phyloP scores from a whole-genome alignment of 805 yeast species.

The Cyberlindnera maclurae region DNA sequence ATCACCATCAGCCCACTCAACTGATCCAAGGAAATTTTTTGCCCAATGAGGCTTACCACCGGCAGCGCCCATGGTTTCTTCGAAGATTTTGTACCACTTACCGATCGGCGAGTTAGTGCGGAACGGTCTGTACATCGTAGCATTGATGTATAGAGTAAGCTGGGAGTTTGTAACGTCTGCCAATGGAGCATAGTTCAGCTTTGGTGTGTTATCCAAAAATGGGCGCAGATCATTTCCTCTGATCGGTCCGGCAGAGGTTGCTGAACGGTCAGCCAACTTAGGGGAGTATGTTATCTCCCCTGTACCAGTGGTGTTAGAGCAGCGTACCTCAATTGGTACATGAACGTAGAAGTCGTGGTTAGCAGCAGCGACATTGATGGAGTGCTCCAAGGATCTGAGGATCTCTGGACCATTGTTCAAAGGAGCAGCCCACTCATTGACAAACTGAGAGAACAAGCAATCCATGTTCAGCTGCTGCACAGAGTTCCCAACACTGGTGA shows the following conservation, averaged over 20 bases:
- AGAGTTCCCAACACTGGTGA: constrained; percentile 66
- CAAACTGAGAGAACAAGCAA: constrained; percentile 89
- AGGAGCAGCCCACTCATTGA: constrained; percentile 97
- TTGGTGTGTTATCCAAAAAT: constrained; percentile 72
- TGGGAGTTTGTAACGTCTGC: constrained; percentile 54
- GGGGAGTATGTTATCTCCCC: constrained; percentile 26
- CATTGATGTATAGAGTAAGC: constrained; percentile 80
- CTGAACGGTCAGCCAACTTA: constrained; percentile 45
- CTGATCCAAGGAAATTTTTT: constrained; percentile 75
- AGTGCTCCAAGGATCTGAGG: constrained; percentile 53
- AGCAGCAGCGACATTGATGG: constrained; percentile 52
- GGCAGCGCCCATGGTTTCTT: constrained; percentile 63
- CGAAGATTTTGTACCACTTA: constrained; percentile 81
- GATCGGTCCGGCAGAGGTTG: constrained; percentile 65
- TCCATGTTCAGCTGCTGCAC: constrained; percentile 92
- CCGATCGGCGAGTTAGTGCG: constrained; percentile 62
- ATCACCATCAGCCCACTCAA: constrained; percentile 25
- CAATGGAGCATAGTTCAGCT: constrained; percentile 45
- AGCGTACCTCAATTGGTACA: constrained; percentile 92
- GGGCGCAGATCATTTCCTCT: constrained; percentile 83
- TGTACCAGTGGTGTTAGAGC: constrained; percentile 67
- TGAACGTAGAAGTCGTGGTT: constrained; percentile 73
- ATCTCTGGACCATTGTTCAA: constrained; percentile 69
- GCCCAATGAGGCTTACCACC: constrained; percentile 99
- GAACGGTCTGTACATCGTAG: constrained; percentile 96